Evolutionary conservation across 2,329 filamentous ascomycete genomes (phyloP).

Genomic region (Scopulariopsis brevicaulis): DNA sequence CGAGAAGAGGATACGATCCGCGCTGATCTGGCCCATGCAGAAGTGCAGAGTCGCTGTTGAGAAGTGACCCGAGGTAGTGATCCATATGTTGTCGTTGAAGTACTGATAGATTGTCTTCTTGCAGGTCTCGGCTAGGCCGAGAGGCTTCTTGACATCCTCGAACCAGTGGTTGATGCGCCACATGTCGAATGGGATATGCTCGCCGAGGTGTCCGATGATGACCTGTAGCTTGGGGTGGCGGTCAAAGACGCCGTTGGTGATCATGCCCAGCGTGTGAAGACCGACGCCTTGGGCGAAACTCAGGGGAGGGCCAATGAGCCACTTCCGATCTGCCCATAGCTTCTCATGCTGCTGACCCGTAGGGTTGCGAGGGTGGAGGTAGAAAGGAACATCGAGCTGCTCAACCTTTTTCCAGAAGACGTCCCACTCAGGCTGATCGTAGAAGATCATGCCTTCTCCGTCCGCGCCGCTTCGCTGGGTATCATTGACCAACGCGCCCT

Average conservation of each 20-base stretch:
- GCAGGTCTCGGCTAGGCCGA: slow-evolving; percentile 27
- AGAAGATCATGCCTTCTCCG: slow-evolving; percentile 52
- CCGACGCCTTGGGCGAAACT: slow-evolving; percentile 47
- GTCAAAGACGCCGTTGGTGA: slow-evolving; percentile 38
- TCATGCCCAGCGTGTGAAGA: slow-evolving; percentile 41
- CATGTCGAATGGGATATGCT: slow-evolving; percentile 36
- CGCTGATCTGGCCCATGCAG: slow-evolving; percentile 32
- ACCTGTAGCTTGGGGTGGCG: slow-evolving; percentile 31
- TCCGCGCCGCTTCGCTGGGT: slow-evolving; percentile 45
- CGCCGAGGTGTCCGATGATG: slow-evolving; percentile 35
- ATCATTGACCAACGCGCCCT: slow-evolving; percentile 51
- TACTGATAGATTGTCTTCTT: slow-evolving; percentile 39
- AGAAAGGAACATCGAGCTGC: slow-evolving; percentile 52
- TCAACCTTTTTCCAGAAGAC: slow-evolving; percentile 47
- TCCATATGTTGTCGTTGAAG: slow-evolving; percentile 42
- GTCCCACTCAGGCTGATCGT: slow-evolving; percentile 49
- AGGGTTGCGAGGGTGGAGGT: slow-evolving; percentile 50
- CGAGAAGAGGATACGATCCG: slow-evolving; percentile 38
- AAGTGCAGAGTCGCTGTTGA: slow-evolving; percentile 39
- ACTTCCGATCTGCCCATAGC: slow-evolving; percentile 46
- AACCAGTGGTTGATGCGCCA: slow-evolving; percentile 43
- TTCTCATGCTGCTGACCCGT: slow-evolving; percentile 44
- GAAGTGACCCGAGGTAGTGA: slow-evolving; percentile 46
- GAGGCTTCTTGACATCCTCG: slow-evolving; percentile 40
- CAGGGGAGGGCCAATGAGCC: slow-evolving; percentile 47